These are phyloP conservation scores for Glebionis coronaria DNA, from an alignment of 129 eudicot species.

Conservation along the genomic window DNA sequence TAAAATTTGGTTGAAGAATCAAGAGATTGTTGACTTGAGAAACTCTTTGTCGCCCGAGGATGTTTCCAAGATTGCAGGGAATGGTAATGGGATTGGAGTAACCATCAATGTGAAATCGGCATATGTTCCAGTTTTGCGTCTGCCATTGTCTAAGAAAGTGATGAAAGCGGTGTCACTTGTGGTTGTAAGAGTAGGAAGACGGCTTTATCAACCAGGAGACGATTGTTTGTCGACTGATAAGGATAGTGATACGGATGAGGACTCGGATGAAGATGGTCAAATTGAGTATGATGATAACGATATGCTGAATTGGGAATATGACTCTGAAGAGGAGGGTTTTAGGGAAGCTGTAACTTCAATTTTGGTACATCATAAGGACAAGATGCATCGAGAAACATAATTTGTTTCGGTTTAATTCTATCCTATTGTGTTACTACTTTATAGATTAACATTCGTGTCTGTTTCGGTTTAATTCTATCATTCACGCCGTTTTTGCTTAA, in stretches of 20 bases:
- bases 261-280: constrained; percentile 16
- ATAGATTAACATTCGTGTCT: too few relatives aligned
- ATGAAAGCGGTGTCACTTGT: constrained; percentile 32
- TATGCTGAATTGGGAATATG: constrained; percentile 28
- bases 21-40: constrained; percentile 15
- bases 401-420: constrained; percentile 6
- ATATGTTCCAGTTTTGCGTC: constrained; percentile 14
- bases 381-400: constrained; percentile 34
- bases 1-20: constrained; percentile 5
- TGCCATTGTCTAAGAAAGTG: constrained; percentile 13
- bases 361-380: constrained; percentile 33
- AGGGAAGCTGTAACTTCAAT: constrained; percentile 30
- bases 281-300: constrained; percentile 23
- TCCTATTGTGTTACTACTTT: background rate
- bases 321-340: constrained; percentile 26
- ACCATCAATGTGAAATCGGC: constrained; percentile 31
- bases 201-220: constrained; percentile 30
- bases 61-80: constrained; percentile 19
- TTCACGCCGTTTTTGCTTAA: too few relatives aligned
- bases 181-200: constrained; percentile 30
- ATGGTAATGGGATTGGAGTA: constrained; percentile 29
- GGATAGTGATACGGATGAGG: constrained; percentile 15
- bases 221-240: constrained; percentile 16
- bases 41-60: constrained; percentile 30
- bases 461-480: too few relatives aligned